Percentiles rank a stretch among this genome's conserved stretches.
Conservation (phyloP, 805 yeast genomes). For the Candida corydali region DNA sequence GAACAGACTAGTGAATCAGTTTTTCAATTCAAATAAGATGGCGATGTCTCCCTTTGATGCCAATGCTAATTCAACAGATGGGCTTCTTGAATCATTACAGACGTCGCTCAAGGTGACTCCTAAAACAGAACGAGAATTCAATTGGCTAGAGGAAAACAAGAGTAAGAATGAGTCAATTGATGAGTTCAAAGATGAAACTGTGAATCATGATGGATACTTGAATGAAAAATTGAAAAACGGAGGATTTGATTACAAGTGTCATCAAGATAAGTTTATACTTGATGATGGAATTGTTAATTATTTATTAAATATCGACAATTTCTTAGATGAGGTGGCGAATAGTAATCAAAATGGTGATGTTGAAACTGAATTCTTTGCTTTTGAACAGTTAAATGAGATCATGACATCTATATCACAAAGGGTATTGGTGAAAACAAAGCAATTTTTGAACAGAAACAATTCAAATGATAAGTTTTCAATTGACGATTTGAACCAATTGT, state of each 20-base stretch:
- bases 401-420: slow-evolving; percentile 7
- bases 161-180: neutral
- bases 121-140: slow-evolving; percentile 1
- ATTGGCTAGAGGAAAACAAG: slow-evolving; percentile 2
- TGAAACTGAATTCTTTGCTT: slow-evolving; percentile 2
- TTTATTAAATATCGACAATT: slow-evolving; percentile 24
- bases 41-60: neutral
- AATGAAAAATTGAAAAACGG: slow-evolving; percentile 15
- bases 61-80: neutral
- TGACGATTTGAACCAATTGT: slow-evolving; percentile 15
- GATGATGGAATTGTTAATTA: slow-evolving; percentile 25
- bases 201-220: slow-evolving; percentile 6
- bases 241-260: slow-evolving; percentile 16
- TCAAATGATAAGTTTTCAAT: slow-evolving; percentile 5
- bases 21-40: slow-evolving; percentile 18
- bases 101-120: slow-evolving; percentile 1
- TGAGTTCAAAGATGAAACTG: neutral
- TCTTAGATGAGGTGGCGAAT: slow-evolving; percentile 12
- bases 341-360: slow-evolving; percentile 8
- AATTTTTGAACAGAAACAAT: neutral
- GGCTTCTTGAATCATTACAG: neutral
- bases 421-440: slow-evolving; percentile 1
- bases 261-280: slow-evolving; percentile 11
- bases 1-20: slow-evolving; percentile 39
- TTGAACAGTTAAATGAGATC: slow-evolving; percentile 7